Evolutionary conservation across 2,329 filamentous ascomycete genomes (phyloP), one percentile per base, ranked within the genome.

Genomic region (Trichoderma citrinoviride): DNA sequence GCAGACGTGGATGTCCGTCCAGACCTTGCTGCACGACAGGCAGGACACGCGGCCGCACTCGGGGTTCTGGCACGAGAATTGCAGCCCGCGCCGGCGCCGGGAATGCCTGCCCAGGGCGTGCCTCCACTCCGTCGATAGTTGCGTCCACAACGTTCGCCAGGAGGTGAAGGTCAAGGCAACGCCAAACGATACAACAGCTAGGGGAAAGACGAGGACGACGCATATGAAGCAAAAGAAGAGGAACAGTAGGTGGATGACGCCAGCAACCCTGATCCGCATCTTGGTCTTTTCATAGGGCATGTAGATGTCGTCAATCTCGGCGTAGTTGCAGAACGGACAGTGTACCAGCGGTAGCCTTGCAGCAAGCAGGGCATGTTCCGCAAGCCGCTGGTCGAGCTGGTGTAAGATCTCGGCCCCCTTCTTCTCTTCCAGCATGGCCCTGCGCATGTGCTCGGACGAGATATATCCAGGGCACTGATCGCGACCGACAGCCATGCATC

Each of bases 311-410:
- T 97, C 92, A 27, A 93, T 83, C 79, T 98, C 95, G 37, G 92
- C 92, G 73, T 98, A 99, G 69, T 83, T 84, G 81, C 94, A 99
- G 74, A 96, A 97, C 0, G 93, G 93, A 72, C 95, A 98, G 44
- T 89, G 88, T 54, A 95, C 83, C 1, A 98, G 84, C 3, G 90
- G 89, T 7, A 97, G 78, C 23, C 87, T 84, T 25, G 90, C 91
- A 64, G 90, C 88, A 27, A 90, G 77, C 1, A 99, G 83, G 21
- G 83, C 87, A 70, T 96, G 91, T 65, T 90, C 89, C 3, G 90
- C 89, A 25, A 96, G 82, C 33, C 92, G 88, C 69, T 91, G 88
- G 73, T 97, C 90, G 41, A 98, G 86, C 72, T 89, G 90, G 67
- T 82, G 82, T 70, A 93, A 82, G 6, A 90, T 86, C 71, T 95